Evolutionary conservation across 306 rosid genomes (phyloP).

Genomic region (Lathyrus sativus): DNA sequence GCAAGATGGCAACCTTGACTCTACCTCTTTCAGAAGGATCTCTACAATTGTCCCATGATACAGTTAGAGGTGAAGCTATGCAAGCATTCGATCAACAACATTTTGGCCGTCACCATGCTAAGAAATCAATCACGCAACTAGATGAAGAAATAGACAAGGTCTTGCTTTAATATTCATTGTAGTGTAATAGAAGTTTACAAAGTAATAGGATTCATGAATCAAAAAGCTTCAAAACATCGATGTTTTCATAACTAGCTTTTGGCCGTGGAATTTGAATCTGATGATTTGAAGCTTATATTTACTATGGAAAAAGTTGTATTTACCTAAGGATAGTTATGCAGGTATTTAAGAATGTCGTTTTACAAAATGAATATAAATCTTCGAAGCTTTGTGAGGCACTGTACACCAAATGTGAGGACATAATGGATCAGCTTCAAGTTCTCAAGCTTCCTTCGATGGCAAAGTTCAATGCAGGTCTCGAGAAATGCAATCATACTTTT

Average conservation of each 20-base stretch:
- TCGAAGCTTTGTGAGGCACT: constrained; percentile 78
- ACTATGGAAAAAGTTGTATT: constrained; percentile 24
- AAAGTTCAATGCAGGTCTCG: constrained; percentile 77
- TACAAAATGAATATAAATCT: constrained; percentile 67
- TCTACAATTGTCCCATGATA: constrained; percentile 58
- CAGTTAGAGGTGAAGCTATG: constrained; percentile 55
- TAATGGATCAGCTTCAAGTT: constrained; percentile 83
- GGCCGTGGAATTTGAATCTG: constrained; percentile 19
- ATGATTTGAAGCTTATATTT: constrained; percentile 22
- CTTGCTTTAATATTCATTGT: constrained; percentile 7
- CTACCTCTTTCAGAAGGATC: constrained; percentile 62
- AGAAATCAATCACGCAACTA: constrained; percentile 68
- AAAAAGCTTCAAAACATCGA: constrained; percentile 11
- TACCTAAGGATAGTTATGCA: constrained; percentile 35
- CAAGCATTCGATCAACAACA: constrained; percentile 70
- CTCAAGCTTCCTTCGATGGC: constrained; percentile 90
- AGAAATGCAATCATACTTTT: constrained; percentile 76
- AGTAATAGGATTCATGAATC: neutral
- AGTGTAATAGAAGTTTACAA: neutral
- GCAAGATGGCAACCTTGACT: constrained; percentile 48
- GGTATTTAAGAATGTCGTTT: constrained; percentile 57
- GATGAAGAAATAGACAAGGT: constrained; percentile 81
- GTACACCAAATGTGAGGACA: constrained; percentile 73
- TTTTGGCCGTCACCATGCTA: constrained; percentile 87
- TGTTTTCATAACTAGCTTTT: constrained; percentile 11